Evolutionary conservation across 305 asterid species (phyloP).

Genomic region (Fraxinus platypoda): DNA sequence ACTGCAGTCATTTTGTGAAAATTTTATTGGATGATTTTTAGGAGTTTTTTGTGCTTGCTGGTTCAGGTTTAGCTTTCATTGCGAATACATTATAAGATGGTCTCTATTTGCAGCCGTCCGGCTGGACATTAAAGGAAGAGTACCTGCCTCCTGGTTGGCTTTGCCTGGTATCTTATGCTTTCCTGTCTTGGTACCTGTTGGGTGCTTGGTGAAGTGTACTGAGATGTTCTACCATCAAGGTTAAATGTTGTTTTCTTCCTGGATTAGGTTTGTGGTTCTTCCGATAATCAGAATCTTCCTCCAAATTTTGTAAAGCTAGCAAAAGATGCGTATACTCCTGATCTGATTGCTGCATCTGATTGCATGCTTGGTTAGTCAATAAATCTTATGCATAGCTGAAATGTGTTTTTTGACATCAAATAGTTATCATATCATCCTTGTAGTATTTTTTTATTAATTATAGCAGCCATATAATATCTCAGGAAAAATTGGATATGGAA

Average conservation of each 20-base stretch:
- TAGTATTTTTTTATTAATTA: not conserved
- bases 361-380: constrained; percentile 93
- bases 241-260: constrained; percentile 14
- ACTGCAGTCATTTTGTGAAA: constrained; percentile 10
- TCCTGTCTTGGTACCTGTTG: not conserved
- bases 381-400: constrained; percentile 3
- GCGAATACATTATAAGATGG: not conserved
- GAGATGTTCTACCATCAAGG: not conserved
- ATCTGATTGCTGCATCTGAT: constrained; percentile 93
- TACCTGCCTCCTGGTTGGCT: constrained; percentile 95
- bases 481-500: constrained; percentile 99
- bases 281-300: constrained; percentile 75
- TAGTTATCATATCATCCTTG: not conserved
- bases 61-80: constrained; percentile 8
- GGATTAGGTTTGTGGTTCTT: constrained; percentile 93
- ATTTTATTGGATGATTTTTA: not conserved
- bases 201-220: constrained; percentile 5
- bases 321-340: constrained; percentile 92
- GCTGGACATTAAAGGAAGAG: constrained; percentile 93
- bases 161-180: constrained; percentile 67
- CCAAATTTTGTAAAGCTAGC: constrained; percentile 84
- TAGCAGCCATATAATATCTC: constrained; percentile 21
- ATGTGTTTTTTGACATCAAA: constrained; percentile 14
- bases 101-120: constrained; percentile 74
- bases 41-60: not conserved